Evolutionary conservation across 306 rosid species (phyloP).

Genomic region (Quercus robur): DNA sequence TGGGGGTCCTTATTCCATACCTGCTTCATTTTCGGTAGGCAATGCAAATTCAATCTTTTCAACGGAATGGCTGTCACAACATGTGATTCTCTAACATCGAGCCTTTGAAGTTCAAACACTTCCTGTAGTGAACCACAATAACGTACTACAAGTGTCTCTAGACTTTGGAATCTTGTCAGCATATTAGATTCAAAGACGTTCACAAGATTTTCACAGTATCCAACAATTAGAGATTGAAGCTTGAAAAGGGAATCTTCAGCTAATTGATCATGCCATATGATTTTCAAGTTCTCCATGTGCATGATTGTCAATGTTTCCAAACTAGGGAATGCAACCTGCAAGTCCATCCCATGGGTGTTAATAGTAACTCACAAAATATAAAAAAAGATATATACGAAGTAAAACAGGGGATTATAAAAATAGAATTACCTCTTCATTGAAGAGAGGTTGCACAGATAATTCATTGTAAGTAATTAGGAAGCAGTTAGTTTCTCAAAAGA

Average conservation of each 20-base stretch:
- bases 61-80: neutral
- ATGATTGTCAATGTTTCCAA: neutral
- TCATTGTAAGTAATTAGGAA: too few relatives aligned
- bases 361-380: neutral
- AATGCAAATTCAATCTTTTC: accelerated
- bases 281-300: neutral
- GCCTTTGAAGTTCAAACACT: neutral
- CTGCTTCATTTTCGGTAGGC: too few relatives aligned
- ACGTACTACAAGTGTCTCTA: neutral
- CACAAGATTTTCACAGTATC: neutral
- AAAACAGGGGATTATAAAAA: neutral
- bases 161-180: neutral
- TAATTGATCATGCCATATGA: neutral
- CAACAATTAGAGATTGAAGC: neutral
- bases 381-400: neutral
- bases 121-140: neutral
- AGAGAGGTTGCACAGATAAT: too few relatives aligned
- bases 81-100: neutral
- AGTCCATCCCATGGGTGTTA: neutral
- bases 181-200: neutral
- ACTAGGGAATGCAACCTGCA: neutral
- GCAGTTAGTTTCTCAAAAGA: too few relatives aligned
- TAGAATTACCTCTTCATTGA: too few relatives aligned
- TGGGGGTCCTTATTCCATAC: too few relatives aligned
- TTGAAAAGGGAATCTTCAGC: neutral